Evolutionary conservation across 176 grass and related monocot species (phyloP).

Genomic region (Otatea glauca): DNA sequence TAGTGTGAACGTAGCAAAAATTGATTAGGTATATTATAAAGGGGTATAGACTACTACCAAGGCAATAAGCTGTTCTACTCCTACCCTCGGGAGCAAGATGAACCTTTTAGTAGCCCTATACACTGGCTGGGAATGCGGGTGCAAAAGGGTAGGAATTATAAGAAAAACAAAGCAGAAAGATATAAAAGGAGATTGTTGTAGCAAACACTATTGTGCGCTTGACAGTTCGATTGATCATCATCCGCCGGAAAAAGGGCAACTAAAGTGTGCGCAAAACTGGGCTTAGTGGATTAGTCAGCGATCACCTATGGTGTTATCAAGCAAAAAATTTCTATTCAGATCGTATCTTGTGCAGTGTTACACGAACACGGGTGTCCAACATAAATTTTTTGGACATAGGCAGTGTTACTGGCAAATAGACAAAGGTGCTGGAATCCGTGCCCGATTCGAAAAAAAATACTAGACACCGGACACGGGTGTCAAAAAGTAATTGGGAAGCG

Average conservation of each 20-base stretch:
- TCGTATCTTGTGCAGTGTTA: background rate
- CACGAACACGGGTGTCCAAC: too few species aligned
- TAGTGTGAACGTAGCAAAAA: too few species aligned
- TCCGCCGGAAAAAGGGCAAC: conserved; percentile 10
- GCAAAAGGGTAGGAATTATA: conserved; percentile 14
- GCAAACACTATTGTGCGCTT: background rate
- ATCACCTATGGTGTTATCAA: background rate
- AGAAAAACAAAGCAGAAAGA: conserved; percentile 19
- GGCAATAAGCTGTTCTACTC: background rate
- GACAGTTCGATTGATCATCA: background rate
- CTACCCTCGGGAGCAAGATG: background rate
- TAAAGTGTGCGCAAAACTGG: background rate
- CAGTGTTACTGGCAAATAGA: too few species aligned
- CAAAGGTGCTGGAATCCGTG: too few species aligned
- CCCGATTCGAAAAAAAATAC: too few species aligned
- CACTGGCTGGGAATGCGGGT: conserved; percentile 1
- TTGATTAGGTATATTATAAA: too few species aligned
- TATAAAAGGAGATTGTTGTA: conserved; percentile 1
- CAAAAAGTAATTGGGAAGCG: background rate
- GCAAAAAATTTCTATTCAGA: background rate
- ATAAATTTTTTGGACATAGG: too few species aligned
- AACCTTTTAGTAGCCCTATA: background rate
- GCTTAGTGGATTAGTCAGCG: background rate
- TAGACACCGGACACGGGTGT: too few species aligned
- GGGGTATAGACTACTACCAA: too few species aligned